These are phyloP conservation scores for Camelina sativa DNA, from an alignment of 345 rosid species.

Conservation along the genomic window DNA sequence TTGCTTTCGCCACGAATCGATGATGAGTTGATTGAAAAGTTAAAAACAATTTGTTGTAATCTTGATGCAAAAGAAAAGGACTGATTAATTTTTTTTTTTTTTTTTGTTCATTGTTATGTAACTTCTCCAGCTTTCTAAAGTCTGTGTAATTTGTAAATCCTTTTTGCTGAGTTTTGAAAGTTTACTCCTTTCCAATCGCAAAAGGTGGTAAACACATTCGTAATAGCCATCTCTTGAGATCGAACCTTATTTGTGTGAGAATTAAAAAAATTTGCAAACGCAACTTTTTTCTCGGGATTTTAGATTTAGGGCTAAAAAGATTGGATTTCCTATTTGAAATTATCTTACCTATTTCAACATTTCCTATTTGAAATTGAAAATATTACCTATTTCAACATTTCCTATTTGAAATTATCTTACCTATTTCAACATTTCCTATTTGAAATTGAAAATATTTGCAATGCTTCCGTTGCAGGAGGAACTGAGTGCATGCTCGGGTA, in stretches of 20 bases:
- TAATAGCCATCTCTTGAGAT: neutral
- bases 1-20: constrained; percentile 40
- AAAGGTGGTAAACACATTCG: neutral
- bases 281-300: constrained; percentile 10
- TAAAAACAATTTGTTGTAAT: constrained; percentile 17
- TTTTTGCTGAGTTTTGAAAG: constrained; percentile 13
- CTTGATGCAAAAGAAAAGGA: neutral
- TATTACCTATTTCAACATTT: too few relatives aligned
- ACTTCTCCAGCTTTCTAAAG: constrained; percentile 3
- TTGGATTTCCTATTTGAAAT: too few relatives aligned
- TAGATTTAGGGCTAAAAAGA: too few relatives aligned
- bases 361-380: too few relatives aligned
- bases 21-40: constrained; percentile 27
- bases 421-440: too few relatives aligned
- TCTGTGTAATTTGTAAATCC: constrained; percentile 16
- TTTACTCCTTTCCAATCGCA: neutral
- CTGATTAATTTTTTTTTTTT: neutral
- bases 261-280: neutral
- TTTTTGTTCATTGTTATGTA: constrained; percentile 19
- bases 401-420: too few relatives aligned
- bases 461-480: too few relatives aligned
- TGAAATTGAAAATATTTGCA: too few relatives aligned
- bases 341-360: too few relatives aligned
- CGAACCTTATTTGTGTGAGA: neutral
- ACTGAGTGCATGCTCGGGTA: too few relatives aligned